phyloP scores from a whole-genome alignment of 225 moss, liverwort and hornwort genomes.

The Thuidium tamariscinum region DNA sequence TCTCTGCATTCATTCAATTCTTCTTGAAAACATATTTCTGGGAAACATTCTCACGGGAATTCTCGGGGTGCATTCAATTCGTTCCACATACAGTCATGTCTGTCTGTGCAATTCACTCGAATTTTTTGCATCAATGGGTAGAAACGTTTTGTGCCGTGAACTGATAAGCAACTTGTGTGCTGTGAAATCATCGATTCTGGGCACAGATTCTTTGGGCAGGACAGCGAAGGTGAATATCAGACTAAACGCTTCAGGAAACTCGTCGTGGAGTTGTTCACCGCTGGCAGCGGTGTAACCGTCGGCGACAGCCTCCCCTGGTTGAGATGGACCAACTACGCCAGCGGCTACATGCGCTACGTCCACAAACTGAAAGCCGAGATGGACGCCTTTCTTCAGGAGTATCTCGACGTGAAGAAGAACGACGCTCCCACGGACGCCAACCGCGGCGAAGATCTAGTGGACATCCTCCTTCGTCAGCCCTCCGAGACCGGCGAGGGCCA shows the following conservation, averaged over 20 bases:
- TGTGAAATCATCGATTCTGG: not conserved
- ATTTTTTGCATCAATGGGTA: not conserved
- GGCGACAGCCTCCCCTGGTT: conserved; percentile 23
- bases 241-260: not conserved
- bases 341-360: not conserved
- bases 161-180: not conserved
- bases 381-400: conserved; percentile 19
- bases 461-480: conserved; percentile 10
- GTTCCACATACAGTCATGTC: too few relatives aligned
- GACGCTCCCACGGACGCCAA: not conserved
- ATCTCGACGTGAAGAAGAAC: conserved; percentile 15
- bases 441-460: conserved; percentile 6
- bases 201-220: not conserved
- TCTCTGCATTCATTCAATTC: not conserved
- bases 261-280: not conserved
- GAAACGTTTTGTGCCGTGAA: not conserved
- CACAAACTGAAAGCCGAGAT: conserved; percentile 11
- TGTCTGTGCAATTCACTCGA: too few relatives aligned
- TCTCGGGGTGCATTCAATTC: not conserved
- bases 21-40: not conserved
- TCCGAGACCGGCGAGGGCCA: not conserved
- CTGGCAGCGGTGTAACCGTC: not conserved
- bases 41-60: not conserved
- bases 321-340: not conserved
- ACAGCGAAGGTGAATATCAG: not conserved